Base-by-base conservation (phyloP, 2,329 filamentous ascomycete species). In the Fusarium sp. region DNA sequence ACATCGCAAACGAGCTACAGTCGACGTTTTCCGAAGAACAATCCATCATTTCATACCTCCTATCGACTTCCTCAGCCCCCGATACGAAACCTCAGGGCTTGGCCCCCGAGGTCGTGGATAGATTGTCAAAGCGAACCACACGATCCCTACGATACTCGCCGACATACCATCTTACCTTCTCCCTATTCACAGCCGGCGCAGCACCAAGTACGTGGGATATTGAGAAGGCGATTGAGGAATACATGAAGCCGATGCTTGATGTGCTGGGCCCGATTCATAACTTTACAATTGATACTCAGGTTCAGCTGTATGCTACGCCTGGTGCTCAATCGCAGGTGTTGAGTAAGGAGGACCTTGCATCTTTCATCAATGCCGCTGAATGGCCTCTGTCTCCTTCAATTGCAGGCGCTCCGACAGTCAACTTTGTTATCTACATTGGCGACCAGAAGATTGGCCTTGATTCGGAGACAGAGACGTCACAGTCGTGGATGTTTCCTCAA, bases 331-430 rank as follows among this genome's bases (percentile, higher is more conserved):
- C 87, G 22, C 84, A 91, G 30, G 87, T 92, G 0, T 84, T 99
- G 39, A 91, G 89, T 77, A 95, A 94, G 79, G 93, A 97, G 75
- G 95, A 97, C 77, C 87, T 99, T 3, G 94, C 94, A 41, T 95
- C 93, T 3, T 99, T 99, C 79, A 95, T 99, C 82, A 99, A 99
- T 78, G 95, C 95, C 6, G 96, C 96, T 5, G 96, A 99, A 83
- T 99, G 96, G 96, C 96, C 96, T 1, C 84, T 99, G 6, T 97
- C 93, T 70, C 95, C 95, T 1, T 97, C 94, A 63, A 98, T 99
- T 74, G 96, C 95, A 45, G 91, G 90, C 24, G 95, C 95, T 0
- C 96, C 96, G 2, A 99, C 96, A 0, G 91, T 99, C 78, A 98
- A 99, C 82, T 98, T 99, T 80, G 91, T 98, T 63, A 87, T 98